Percentiles rank a stretch among this genome's conserved stretches.
These are phyloP conservation scores for Microbotryum intermedium DNA, from an alignment of 1,284 basidiomycete species.

Conservation along the genomic window DNA sequence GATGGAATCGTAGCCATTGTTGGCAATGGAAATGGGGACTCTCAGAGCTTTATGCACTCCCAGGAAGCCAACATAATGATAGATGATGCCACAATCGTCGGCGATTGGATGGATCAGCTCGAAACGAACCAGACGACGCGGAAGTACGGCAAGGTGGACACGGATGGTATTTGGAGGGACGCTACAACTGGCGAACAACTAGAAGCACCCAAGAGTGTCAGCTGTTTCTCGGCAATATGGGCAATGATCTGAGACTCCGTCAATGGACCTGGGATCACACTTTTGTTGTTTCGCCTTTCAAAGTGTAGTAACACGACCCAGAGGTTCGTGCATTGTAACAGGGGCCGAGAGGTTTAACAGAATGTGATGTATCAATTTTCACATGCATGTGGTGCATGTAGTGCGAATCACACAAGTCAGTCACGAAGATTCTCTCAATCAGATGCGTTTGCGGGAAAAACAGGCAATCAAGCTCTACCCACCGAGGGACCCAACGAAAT, in stretches of 20 bases:
- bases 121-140: slow-evolving; percentile 62
- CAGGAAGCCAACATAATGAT: slow-evolving; percentile 71
- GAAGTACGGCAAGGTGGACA: slow-evolving; percentile 52
- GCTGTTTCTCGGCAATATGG: slow-evolving; percentile 18
- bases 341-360: too few relatives aligned
- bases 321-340: too few relatives aligned
- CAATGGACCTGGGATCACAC: too few relatives aligned
- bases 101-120: slow-evolving; percentile 57
- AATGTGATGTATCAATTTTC: too few relatives aligned
- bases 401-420: too few relatives aligned
- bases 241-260: slow-evolving; percentile 1
- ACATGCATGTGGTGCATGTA: too few relatives aligned
- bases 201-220: slow-evolving; percentile 17
- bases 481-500: too few relatives aligned
- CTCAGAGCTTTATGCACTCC: slow-evolving; percentile 70
- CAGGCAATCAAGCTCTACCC: too few relatives aligned
- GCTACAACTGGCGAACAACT: slow-evolving; percentile 35
- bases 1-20: slow-evolving; percentile 62
- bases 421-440: too few relatives aligned
- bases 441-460: too few relatives aligned
- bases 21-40: slow-evolving; percentile 61
- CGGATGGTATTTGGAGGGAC: slow-evolving; percentile 62
- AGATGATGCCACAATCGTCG: slow-evolving; percentile 53
- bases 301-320: too few relatives aligned
- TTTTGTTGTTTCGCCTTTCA: too few relatives aligned